Evolutionary conservation across 2,329 filamentous ascomycete genomes (phyloP), one percentile per base, ranked within the genome.

Genomic region (Fusarium abutilonis): DNA sequence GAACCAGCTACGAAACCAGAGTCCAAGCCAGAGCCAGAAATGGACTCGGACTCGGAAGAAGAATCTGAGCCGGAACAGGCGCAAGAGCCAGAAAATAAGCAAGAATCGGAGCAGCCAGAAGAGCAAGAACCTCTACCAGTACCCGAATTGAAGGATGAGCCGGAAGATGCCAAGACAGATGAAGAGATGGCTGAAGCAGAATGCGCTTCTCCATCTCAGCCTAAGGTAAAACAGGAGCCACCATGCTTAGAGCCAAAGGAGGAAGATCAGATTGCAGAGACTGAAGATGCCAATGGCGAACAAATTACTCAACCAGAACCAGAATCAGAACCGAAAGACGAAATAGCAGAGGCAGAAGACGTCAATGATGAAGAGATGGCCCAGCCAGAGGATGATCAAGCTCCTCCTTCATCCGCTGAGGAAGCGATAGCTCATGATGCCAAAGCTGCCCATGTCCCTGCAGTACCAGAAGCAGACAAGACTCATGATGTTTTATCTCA

Each of bases 1-100:
- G 73, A 78, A 11, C 58, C 67, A 10, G 47, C 14, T 21, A 19
- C 51, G 29, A 45, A 54, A 26, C 29, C 36, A 21, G 41, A 60
- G 31, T 34, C 50, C 6, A 15, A 56, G 38, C 7, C 35, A 15
- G 38, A 50, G 42, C n/a, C 21, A 15, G 44, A 56, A 23, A 31
- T 17, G 6, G 44, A 45, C 7, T 17, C 31, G 15, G 51, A 47
- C 10, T n/a, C 21, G 36, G 39, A 44, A n/a, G 17, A 21, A 9
- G 21, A 44, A 9, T 28, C 10, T n/a, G 32, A 47, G 6, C 19
- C 45, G 6, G 44, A 56, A 26, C 14, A 49, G 48, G 36, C 28
- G n/a, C 29, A 42, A 15, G 56, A 59, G 9, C 7, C 17, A 19
- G 8, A 31, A 26, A 13, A 32, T 17, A 35, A 48, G 21, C 15